phyloP scores from a whole-genome alignment of 768 basidiomycete genomes.

The Bullera alba region DNA sequence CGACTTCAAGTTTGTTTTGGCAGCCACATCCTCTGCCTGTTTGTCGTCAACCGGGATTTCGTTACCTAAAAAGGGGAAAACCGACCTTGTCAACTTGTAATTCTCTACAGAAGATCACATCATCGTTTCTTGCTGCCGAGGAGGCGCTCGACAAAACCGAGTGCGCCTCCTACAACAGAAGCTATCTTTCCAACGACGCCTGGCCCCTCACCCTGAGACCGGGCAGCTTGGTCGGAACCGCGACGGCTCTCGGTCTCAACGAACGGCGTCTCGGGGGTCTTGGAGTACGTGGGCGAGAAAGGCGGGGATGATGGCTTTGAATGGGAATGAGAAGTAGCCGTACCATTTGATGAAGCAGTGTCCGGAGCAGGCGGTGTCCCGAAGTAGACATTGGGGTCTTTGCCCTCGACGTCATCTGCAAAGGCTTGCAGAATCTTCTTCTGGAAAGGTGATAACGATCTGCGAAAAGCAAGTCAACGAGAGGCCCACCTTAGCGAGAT shows the following conservation, averaged over 20 bases:
- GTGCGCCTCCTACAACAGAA: conserved; percentile 25
- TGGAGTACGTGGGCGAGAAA: conserved; percentile 3
- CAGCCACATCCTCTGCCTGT: too few relatives aligned
- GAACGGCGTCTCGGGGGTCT: conserved; percentile 3
- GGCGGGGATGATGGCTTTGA: conserved; percentile 5
- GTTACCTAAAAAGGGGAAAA: too few relatives aligned
- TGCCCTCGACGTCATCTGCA: conserved; percentile 87
- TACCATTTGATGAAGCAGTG: conserved; percentile 7
- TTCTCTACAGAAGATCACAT: neutral
- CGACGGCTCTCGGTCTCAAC: conserved; percentile 3
- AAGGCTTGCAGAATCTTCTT: conserved; percentile 79
- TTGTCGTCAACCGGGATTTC: too few relatives aligned
- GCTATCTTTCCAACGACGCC: conserved; percentile 14
- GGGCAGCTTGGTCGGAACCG: neutral
- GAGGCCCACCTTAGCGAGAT: neutral
- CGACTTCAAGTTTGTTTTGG: too few relatives aligned
- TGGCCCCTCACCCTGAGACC: neutral
- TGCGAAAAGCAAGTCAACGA: conserved; percentile 43
- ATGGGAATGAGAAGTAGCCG: conserved; percentile 5
- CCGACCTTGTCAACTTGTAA: too few relatives aligned
- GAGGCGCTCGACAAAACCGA: conserved; percentile 26
- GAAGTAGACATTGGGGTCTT: conserved; percentile 38
- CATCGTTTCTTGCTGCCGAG: conserved; percentile 5
- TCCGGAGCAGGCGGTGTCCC: conserved; percentile 6
- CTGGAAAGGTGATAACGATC: conserved; percentile 75